Evolutionary conservation across 2,329 filamentous ascomycete genomes (phyloP), one percentile per base, ranked within the genome.

Genomic region (Colletotrichum musae): DNA sequence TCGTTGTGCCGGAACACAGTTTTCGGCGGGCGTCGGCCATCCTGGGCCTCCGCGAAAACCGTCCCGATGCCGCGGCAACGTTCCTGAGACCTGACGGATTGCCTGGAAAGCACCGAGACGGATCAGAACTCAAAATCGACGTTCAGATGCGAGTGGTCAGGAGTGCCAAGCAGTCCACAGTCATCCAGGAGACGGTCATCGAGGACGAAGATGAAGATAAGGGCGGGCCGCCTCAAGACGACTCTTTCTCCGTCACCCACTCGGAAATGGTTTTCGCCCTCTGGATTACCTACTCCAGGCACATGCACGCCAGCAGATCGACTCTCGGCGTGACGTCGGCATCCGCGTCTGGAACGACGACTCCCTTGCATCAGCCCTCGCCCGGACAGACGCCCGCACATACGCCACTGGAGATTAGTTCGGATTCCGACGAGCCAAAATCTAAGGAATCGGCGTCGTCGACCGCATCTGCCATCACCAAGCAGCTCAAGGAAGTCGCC

Each of bases 121-220:
- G 96, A 3, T 92, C 93, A 0, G 93, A 96, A 71, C 92, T 99
- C 72, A 95, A 94, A 80, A 93, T 99, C 43, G 96, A 99, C 78
- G 91, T 98, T 36, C 96, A 99, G 80, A 94, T 99, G 92, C 91
- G 96, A 41, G 94, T 99, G 26, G 95, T 98, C 16, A 94, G 95
- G 81, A 97, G 93, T 78, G 94, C 95, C 74, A 92, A 91, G 73
- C 88, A 90, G 65, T 81, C 85, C 3, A 86, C 86, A 62, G 84
- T 89, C 70, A 86, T 88, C 61, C 87, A 91, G 65, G 85, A 91
- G 72, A 88, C 90, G 2, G 88, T 92, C n/a, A 84, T 89, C 61
- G 87, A 87, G 56, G 87, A 88, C 45, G 86, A 88, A 53, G 83
- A 81, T n/a, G 82, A 85, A 43, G 75, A 74, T 64, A 63, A 54